Base-by-base conservation (phyloP, 129 eudicot genomes). In the Calendula officinalis region DNA sequence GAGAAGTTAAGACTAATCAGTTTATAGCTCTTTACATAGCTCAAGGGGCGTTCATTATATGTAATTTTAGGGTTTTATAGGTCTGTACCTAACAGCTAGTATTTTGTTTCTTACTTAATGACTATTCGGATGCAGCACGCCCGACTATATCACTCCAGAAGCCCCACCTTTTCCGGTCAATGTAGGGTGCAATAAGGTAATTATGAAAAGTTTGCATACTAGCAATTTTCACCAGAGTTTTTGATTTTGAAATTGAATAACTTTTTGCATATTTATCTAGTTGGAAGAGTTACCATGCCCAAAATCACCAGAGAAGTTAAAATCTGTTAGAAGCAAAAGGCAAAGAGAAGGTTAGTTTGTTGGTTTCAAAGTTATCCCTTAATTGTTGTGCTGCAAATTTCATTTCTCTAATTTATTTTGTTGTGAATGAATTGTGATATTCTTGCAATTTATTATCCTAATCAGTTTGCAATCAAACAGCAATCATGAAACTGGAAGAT, bases 91-190 rank as follows among this genome's bases (percentile, higher is more conserved):
- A 36, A 3, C 14, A 8, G 46, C 0, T 35, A 35, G 46, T n/a
- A 6, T 44, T 9, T 49, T 50, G 58, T 48, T 47, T 48, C 8
- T 49, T 59, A 9, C 36, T 14, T 0, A 50, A 41, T 62, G 48
- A 35, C 32, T 68, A 47, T 56, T 48, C 52, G n/a, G 7, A 12
- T 81, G 90, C 83, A 91, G 97, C 70, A 91, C 97, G 15, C 97
- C 97, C 1, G 97, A 91, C 61, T 91, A 91, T 66, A 91, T 91
- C 38, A 90, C 97, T 43, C 97, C 97, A 1, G 92, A 82, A 35
- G 76, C 73, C 43, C 86, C 86, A 5, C 73, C 82, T 12, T n/a
- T 74, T 46, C 64, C 68, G 11, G 77, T 8, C 68, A 63, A 64
- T 73, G 34, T 71, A 37, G 85, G 77, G 43, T 62, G 72, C 46